Percentiles rank a stretch among this genome's conserved stretches.
These are phyloP conservation scores for Thymus quinquecostatus DNA, from an alignment of 257 asterid genomes.

Conservation along the genomic window DNA sequence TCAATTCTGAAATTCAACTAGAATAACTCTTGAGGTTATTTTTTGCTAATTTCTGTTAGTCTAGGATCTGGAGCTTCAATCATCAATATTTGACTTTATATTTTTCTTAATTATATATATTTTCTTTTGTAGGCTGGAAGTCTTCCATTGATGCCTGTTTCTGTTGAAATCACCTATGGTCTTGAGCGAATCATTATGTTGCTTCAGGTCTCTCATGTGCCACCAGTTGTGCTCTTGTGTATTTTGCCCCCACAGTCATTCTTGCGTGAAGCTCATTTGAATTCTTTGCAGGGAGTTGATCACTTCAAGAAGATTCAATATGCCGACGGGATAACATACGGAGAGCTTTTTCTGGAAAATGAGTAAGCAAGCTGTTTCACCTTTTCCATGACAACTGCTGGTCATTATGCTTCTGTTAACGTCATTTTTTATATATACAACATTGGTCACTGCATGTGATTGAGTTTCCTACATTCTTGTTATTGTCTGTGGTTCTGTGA, in stretches of 20 bases:
- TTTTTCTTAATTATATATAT: constrained; percentile 16
- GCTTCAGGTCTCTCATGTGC: constrained; percentile 76
- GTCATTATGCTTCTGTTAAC: constrained; percentile 13
- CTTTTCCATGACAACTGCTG: constrained; percentile 25
- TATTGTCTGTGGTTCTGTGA: neutral
- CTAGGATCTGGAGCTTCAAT: constrained; percentile 16
- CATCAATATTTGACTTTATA: constrained; percentile 7
- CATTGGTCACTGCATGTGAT: neutral
- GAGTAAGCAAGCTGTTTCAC: constrained; percentile 60
- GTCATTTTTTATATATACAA: constrained; percentile 13
- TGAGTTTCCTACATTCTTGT: neutral
- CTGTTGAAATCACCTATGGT: constrained; percentile 97
- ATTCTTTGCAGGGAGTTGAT: constrained; percentile 84
- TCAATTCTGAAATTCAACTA: constrained; percentile 24
- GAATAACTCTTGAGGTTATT: constrained; percentile 23
- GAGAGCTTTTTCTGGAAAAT: constrained; percentile 94
- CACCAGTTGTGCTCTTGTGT: constrained; percentile 27
- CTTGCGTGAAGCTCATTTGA: constrained; percentile 29
- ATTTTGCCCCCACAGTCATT: constrained; percentile 24
- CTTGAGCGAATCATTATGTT: constrained; percentile 96
- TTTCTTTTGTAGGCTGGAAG: constrained; percentile 81
- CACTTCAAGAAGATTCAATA: constrained; percentile 96
- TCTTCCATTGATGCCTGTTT: constrained; percentile 80
- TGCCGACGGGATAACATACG: constrained; percentile 96
- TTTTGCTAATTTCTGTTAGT: constrained; percentile 19